A percentile compares a stretch with the other conserved stretches of the same genome.
Evolutionary conservation across 2,329 filamentous ascomycete genomes (phyloP).

Genomic region (Xylaria multiplex): DNA sequence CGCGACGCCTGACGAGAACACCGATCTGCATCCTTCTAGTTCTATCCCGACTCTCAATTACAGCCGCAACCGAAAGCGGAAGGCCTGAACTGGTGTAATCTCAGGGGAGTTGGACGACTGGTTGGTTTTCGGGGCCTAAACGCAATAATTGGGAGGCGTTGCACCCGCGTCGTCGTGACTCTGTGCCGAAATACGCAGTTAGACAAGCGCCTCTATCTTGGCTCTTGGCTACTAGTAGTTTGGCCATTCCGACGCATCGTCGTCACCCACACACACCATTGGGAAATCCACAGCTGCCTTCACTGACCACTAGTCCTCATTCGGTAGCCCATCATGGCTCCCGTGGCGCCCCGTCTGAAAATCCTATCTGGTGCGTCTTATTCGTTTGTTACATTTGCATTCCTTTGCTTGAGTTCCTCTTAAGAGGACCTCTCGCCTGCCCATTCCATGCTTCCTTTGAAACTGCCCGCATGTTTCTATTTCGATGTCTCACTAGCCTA

Average conservation of each 20-base stretch:
- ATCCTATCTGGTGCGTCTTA: constrained; percentile 67
- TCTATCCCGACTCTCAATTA: constrained; percentile 39
- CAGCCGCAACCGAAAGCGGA: constrained; percentile 41
- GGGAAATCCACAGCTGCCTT: constrained; percentile 40
- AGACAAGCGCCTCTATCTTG: constrained; percentile 43
- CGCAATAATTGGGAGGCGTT: constrained; percentile 44
- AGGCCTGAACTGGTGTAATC: constrained; percentile 35
- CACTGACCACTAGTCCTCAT: constrained; percentile 49
- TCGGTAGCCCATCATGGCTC: constrained; percentile 64
- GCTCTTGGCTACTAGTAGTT: constrained; percentile 35
- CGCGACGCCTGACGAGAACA: constrained; percentile 43
- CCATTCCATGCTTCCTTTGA: constrained; percentile 38
- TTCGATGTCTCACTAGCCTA: constrained; percentile 19
- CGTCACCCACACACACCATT: constrained; percentile 43
- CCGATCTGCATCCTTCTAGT: constrained; percentile 44
- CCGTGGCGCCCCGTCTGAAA: constrained; percentile 68
- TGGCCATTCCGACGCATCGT: constrained; percentile 47
- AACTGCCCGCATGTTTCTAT: constrained; percentile 29
- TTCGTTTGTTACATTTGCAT: constrained; percentile 39
- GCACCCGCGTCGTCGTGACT: constrained; percentile 43
- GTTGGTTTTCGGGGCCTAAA: constrained; percentile 43
- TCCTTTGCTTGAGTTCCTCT: constrained; percentile 32
- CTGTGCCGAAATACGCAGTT: constrained; percentile 40
- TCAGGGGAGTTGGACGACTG: constrained; percentile 36
- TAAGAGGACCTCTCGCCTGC: constrained; percentile 33